A percentile compares a stretch with the other conserved stretches of the same genome.
phyloP scores from a whole-genome alignment of 345 rosid genomes.

The Brassica rapa region DNA sequence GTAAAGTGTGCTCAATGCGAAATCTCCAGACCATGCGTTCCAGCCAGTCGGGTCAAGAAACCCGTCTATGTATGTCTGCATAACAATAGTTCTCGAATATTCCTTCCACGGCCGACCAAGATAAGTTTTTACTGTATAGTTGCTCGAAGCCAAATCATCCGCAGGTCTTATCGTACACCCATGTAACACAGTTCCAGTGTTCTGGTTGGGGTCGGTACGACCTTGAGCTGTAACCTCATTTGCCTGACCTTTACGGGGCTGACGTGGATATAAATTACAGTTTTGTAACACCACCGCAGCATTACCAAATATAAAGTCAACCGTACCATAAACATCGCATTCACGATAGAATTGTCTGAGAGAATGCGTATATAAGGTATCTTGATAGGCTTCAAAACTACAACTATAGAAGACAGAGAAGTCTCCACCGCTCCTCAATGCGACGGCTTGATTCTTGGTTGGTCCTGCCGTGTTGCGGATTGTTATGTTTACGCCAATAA shows the following conservation, averaged over 20 bases:
- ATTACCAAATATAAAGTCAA: slow-evolving; percentile 92
- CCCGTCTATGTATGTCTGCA: slow-evolving; percentile 56
- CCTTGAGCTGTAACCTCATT: slow-evolving; percentile 93
- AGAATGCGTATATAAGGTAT: slow-evolving; percentile 78
- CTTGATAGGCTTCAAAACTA: slow-evolving; percentile 89
- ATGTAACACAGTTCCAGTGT: slow-evolving; percentile 76
- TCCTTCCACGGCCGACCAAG: slow-evolving; percentile 94
- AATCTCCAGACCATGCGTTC: slow-evolving; percentile 64
- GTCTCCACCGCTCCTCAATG: slow-evolving; percentile 78
- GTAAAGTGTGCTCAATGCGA: slow-evolving; percentile 69
- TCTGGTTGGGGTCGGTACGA: slow-evolving; percentile 77
- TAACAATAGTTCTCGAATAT: slow-evolving; percentile 73
- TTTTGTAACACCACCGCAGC: slow-evolving; percentile 81
- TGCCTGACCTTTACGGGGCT: slow-evolving; percentile 69
- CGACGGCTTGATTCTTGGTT: slow-evolving; percentile 80
- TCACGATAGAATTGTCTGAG: slow-evolving; percentile 82
- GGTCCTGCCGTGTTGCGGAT: slow-evolving; percentile 92
- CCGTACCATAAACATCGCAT: slow-evolving; percentile 89
- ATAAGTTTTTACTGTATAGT: slow-evolving; percentile 50
- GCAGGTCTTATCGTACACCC: slow-evolving; percentile 66
- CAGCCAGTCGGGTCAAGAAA: slow-evolving; percentile 75
- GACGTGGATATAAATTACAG: slow-evolving; percentile 74
- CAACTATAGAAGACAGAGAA: slow-evolving; percentile 73
- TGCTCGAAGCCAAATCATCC: slow-evolving; percentile 58
- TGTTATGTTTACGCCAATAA: slow-evolving; percentile 76